A percentile compares a stretch with the other conserved stretches of the same genome.
Conservation (phyloP, 192 early-diverging fungal genomes). For the Rhizoclosmatium sp. region DNA sequence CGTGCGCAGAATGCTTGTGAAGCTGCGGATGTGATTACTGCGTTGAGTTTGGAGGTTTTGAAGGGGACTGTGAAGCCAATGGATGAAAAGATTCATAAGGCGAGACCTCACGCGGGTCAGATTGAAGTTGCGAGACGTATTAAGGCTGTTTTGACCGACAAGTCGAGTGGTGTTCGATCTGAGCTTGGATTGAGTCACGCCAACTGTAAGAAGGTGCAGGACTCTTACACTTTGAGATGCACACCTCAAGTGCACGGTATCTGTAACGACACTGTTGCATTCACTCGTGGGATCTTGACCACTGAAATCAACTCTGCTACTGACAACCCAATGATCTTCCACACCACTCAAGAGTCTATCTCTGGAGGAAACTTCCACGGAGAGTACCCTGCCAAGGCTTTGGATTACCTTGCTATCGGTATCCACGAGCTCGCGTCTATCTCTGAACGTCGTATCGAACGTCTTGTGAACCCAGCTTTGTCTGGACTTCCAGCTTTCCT, state of each 20-base stretch:
- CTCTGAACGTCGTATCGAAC: conserved; percentile 34
- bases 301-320: conserved; percentile 39
- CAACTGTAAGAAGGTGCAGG: conserved; percentile 28
- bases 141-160: not conserved
- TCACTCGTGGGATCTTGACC: conserved; percentile 13
- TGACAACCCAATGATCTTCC: conserved; percentile 41
- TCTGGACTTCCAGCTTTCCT: conserved; percentile 33
- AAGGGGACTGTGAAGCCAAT: conserved; percentile 32
- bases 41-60: conserved; percentile 31
- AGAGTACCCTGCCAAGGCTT: conserved; percentile 37
- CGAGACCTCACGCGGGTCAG: conserved; percentile 36
- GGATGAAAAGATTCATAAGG: conserved; percentile 30
- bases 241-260: conserved; percentile 23
- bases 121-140: conserved; percentile 20
- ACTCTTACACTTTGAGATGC: conserved; percentile 31
- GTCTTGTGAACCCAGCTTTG: conserved; percentile 26
- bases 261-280: conserved; percentile 25
- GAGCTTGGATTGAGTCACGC: conserved; percentile 17
- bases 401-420: conserved; percentile 40
- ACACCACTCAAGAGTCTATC: conserved; percentile 32
- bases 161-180: not conserved
- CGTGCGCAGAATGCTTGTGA: conserved; percentile 25
- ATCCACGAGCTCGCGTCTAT: conserved; percentile 34
- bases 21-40: conserved; percentile 27
- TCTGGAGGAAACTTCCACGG: conserved; percentile 41